Evolutionary conservation across 768 basidiomycete species (phyloP).

Genomic region (Suillus discolor): DNA sequence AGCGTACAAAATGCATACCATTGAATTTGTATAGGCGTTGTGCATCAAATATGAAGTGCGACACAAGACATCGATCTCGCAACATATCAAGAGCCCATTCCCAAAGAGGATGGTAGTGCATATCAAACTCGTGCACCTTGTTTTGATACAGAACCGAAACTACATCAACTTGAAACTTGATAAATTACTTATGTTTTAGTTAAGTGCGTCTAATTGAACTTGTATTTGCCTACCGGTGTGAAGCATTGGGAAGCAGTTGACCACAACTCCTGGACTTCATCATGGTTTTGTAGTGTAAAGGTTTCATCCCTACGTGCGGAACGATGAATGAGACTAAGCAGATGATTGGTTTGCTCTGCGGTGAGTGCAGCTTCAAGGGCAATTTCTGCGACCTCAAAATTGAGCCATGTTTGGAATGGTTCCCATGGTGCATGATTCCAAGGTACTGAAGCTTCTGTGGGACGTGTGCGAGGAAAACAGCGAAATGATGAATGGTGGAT

Average conservation of each 20-base stretch:
- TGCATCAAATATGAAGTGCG: conserved; percentile 36
- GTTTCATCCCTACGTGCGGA: conserved; percentile 2
- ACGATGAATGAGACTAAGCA: conserved; percentile 23
- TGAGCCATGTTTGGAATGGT: conserved; percentile 28
- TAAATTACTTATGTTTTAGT: no score
- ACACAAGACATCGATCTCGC: conserved; percentile 25
- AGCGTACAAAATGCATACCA: conserved; percentile 28
- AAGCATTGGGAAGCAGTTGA: no score
- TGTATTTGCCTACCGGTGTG: no score
- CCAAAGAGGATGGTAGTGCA: conserved; percentile 26
- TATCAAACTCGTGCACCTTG: conserved; percentile 17
- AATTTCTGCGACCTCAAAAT: conserved; percentile 35
- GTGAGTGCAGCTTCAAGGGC: conserved; percentile 24
- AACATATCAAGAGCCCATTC: no score
- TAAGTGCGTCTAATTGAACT: no score
- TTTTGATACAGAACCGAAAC: conserved; percentile 22
- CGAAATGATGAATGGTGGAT: conserved; percentile 16
- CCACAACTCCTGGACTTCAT: no score
- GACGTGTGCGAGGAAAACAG: conserved; percentile 13
- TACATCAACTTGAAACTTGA: conserved; percentile 12
- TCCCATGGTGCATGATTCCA: conserved; percentile 28
- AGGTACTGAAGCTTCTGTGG: neutral
- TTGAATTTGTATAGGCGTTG: conserved; percentile 29
- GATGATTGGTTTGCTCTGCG: conserved; percentile 15
- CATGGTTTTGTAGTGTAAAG: conserved; percentile 25